These are phyloP conservation scores for Rutstroemia sp. DNA, from an alignment of 2,329 filamentous ascomycete genomes.

Conservation along the genomic window DNA sequence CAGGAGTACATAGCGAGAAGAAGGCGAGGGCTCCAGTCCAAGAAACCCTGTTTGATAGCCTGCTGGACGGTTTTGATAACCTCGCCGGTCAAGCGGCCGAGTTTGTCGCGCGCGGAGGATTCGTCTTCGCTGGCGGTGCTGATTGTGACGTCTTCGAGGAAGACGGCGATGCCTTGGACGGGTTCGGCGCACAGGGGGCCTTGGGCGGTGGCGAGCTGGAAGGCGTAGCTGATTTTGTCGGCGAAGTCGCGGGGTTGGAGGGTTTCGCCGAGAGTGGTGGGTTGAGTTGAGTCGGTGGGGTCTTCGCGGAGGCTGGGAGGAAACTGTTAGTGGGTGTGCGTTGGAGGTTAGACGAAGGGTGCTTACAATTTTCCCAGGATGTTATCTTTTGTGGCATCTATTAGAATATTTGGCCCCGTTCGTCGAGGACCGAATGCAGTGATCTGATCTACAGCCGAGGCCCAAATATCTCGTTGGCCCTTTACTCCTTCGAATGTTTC, in stretches of 20 bases:
- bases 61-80: conserved; percentile 84
- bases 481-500: conserved; percentile 63
- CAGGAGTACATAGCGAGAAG: conserved; percentile 97
- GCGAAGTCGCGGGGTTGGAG: conserved; percentile 62
- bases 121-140: conserved; percentile 44
- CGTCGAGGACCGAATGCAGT: conserved; percentile 83
- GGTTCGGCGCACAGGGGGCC: conserved; percentile 91
- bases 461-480: conserved; percentile 70
- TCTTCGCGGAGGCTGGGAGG: conserved; percentile 21
- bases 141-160: conserved; percentile 72
- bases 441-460: conserved; percentile 69
- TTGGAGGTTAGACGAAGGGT: neutral
- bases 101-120: conserved; percentile 53
- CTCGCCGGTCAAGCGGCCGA: conserved; percentile 83
- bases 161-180: conserved; percentile 85
- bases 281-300: conserved; percentile 18
- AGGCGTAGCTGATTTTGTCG: conserved; percentile 88
- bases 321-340: conserved; percentile 11
- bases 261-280: conserved; percentile 36
- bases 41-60: conserved; percentile 75
- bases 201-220: conserved; percentile 84
- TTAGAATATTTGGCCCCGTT: conserved; percentile 79
- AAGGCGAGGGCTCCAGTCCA: conserved; percentile 94
- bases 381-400: conserved; percentile 70
- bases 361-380: conserved; percentile 65